Base-by-base conservation (phyloP, 306 rosid genomes). In the Fragaria nilgerrensis region DNA sequence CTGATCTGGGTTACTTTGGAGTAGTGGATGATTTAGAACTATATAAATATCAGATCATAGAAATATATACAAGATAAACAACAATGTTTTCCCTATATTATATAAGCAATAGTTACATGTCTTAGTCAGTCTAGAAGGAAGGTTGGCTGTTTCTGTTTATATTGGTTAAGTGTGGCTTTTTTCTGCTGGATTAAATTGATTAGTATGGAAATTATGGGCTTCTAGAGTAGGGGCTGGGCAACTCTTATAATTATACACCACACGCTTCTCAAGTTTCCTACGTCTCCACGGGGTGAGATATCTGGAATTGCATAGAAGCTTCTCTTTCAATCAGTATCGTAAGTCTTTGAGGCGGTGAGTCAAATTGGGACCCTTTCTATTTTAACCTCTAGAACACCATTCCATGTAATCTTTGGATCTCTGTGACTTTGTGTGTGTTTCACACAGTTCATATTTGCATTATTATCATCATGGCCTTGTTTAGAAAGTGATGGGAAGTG, bases 81-180 rank as follows among this genome's bases (percentile, higher is more conserved):
- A 76, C n/a, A 36, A 68, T 7, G 58, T 34, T 19, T 25, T 23
- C 2, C 17, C 9, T 5, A 10, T 8, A 27, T 5, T 27, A 11
- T 25, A 19, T 36, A 7, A 27, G 27, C 12, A 49, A 49, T 71
- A 50, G 32, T 50, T 49, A 1, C 23, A 14, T 29, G 47, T 75
- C 78, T 5, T 5, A 19, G 2, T 75, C 78, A 63, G 29, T 75
- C 62, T 75, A 75, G 78, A 75, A 61, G 78, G 45, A 4, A 2
- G 25, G 55, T 23, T 56, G 56, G 70, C 17, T 43, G 62, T 44
- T 74, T 43, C n/a, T 61, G 78, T 7, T 27, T 61, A 27, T 7
- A 43, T 32, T 63, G 43, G n/a, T 32, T 16, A 27, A 61, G 43
- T 29, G 41, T 29, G 43, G 68, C 68, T 32, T 63, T 63, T 32